A percentile compares a stretch with the other conserved stretches of the same genome.
Conservation (phyloP, 345 rosid species). For the Euphorbia lathyris region DNA sequence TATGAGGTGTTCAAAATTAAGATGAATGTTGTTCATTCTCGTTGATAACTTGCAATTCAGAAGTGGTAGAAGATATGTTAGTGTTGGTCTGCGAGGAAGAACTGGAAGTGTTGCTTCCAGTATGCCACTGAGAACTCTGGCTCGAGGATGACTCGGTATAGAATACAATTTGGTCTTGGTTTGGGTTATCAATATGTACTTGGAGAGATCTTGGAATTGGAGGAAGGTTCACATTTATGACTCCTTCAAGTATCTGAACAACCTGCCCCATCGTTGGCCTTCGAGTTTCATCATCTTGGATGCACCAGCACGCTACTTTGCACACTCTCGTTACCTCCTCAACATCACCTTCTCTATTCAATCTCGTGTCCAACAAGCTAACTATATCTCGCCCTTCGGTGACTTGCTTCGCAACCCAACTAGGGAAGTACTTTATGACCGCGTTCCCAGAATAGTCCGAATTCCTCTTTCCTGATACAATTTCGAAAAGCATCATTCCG, state of each 20-base stretch:
- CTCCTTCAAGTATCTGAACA: slow-evolving; percentile 80
- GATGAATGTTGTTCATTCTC: background rate
- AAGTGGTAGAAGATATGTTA: slow-evolving; percentile 13
- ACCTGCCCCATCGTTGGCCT: slow-evolving; percentile 82
- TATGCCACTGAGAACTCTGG: slow-evolving; percentile 38
- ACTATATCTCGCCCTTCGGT: slow-evolving; percentile 46
- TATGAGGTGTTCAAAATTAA: too few relatives aligned
- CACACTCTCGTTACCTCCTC: slow-evolving; percentile 61
- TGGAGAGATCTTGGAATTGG: slow-evolving; percentile 61
- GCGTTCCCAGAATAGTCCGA: slow-evolving; percentile 49
- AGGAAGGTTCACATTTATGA: slow-evolving; percentile 53
- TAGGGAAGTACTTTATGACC: slow-evolving; percentile 54
- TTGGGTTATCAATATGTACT: slow-evolving; percentile 34
- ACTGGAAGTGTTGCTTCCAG: slow-evolving; percentile 25
- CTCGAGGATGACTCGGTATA: slow-evolving; percentile 45
- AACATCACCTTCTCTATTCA: slow-evolving; percentile 41
- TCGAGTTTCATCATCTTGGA: slow-evolving; percentile 72
- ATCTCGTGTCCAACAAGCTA: slow-evolving; percentile 48
- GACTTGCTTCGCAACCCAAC: slow-evolving; percentile 46
- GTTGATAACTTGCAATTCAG: slow-evolving; percentile 17
- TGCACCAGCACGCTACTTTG: slow-evolving; percentile 80
- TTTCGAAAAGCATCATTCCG: slow-evolving; percentile 86
- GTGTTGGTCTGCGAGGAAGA: slow-evolving; percentile 32
- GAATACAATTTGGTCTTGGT: slow-evolving; percentile 37
- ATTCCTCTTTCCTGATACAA: slow-evolving; percentile 78